These are phyloP conservation scores for Nigrograna mackinnonii DNA, from an alignment of 2,329 filamentous ascomycete genomes.

Conservation along the genomic window DNA sequence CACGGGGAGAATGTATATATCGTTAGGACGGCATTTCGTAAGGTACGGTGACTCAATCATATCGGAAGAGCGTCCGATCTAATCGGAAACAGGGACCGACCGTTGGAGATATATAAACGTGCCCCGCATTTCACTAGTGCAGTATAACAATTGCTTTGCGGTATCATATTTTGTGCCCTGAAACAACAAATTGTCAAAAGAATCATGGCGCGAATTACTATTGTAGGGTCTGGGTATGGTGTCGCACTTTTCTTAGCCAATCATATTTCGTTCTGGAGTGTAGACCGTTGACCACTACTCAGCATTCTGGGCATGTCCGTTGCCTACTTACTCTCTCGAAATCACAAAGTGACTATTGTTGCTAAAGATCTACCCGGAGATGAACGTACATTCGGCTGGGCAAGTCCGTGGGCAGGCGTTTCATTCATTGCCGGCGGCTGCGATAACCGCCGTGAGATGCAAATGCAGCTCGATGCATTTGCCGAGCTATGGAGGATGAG, in stretches of 20 bases:
- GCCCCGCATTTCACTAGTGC: no score
- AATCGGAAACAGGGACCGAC: no score
- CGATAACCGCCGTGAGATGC: slow-evolving; percentile 16
- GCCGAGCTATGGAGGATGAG: slow-evolving; percentile 12
- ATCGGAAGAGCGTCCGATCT: no score
- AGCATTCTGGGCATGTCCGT: slow-evolving; percentile 26
- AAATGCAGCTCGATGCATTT: slow-evolving; percentile 27
- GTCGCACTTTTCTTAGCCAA: neutral
- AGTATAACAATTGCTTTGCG: no score
- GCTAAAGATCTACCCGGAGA: slow-evolving; percentile 37
- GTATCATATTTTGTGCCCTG: no score
- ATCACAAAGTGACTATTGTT: slow-evolving; percentile 34
- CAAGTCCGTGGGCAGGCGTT: slow-evolving; percentile 39
- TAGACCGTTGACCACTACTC: no score
- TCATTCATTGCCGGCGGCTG: slow-evolving; percentile 24
- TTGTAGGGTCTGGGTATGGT: slow-evolving; percentile 11
- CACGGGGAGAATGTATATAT: no score
- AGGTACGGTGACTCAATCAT: no score
- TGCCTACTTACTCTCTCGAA: slow-evolving; percentile 24
- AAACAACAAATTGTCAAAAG: no score
- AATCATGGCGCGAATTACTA: slow-evolving; percentile 12
- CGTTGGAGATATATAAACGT: no score
- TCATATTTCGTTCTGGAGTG: no score
- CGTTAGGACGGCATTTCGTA: no score
- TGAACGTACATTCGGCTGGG: slow-evolving; percentile 24